A percentile compares a stretch with the other conserved stretches of the same genome.
These are phyloP conservation scores for Nissolia schottii DNA, from an alignment of 306 rosid species.

Conservation along the genomic window DNA sequence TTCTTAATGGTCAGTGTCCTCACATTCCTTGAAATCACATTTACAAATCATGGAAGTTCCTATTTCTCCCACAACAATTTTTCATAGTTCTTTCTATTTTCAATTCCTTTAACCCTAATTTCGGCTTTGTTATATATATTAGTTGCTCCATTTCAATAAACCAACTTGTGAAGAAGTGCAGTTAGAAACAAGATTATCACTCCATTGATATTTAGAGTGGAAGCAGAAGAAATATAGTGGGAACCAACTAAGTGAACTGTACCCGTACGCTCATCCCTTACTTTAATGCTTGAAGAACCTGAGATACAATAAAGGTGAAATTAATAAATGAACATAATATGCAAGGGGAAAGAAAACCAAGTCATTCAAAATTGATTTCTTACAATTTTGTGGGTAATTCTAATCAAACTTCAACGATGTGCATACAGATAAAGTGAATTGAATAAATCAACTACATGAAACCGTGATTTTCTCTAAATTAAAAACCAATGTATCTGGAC, in stretches of 20 bases:
- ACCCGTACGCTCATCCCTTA: constrained; percentile 79
- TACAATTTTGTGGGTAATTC: background rate
- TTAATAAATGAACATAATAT: background rate
- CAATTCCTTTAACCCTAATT: constrained; percentile 30
- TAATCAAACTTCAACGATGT: background rate
- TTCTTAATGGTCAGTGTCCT: constrained; percentile 39
- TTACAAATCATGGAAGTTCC: constrained; percentile 34
- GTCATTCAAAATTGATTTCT: background rate
- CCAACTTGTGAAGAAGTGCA: constrained; percentile 42
- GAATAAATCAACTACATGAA: background rate
- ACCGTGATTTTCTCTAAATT: background rate
- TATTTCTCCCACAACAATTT: constrained; percentile 21
- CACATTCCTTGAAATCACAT: constrained; percentile 34
- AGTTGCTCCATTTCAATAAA: constrained; percentile 39
- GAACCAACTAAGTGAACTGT: constrained; percentile 92
- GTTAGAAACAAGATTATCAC: constrained; percentile 37
- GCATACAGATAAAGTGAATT: background rate
- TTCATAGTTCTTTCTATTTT: constrained; percentile 36
- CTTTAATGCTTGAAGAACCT: constrained; percentile 91
- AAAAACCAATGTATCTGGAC: background rate
- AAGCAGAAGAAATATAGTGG: constrained; percentile 55
- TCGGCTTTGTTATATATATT: constrained; percentile 34
- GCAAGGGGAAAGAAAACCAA: constrained; percentile 8
- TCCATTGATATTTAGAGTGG: constrained; percentile 33
- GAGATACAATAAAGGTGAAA: constrained; percentile 36